Conservation (phyloP, 78 protist species). For the Emiliania huxleyi region DNA sequence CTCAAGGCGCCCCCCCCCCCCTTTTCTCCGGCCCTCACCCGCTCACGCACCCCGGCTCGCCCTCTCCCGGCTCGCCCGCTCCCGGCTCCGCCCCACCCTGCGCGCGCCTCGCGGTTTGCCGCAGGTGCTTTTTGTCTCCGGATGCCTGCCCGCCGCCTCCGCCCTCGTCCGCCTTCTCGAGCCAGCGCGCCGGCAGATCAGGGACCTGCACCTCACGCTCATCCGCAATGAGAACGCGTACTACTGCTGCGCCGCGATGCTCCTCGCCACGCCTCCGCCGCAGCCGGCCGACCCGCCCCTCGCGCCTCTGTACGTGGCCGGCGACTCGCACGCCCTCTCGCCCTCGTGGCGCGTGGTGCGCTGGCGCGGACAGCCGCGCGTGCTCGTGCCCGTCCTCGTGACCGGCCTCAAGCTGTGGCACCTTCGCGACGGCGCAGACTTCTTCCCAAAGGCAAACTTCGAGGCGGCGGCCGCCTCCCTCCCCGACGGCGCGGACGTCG, state of each 20-base stretch:
- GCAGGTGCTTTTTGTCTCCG: conserved; percentile 61
- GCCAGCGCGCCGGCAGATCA: background rate
- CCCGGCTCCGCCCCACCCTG: too few relatives aligned
- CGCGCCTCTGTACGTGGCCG: conserved; percentile 65
- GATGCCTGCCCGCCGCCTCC: conserved; percentile 66
- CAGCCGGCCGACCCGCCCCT: background rate
- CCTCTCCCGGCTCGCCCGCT: too few relatives aligned
- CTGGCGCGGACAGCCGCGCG: conserved; percentile 30
- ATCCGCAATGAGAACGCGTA: conserved; percentile 88
- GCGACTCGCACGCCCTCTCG: conserved; percentile 83
- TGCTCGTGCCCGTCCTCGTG: conserved; percentile 70
- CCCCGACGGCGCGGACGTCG: conserved; percentile 49
- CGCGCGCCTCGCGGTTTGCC: too few relatives aligned
- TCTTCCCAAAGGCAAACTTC: conserved; percentile 86
- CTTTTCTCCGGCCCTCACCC: too few relatives aligned
- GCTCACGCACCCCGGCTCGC: too few relatives aligned
- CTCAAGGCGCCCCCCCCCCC: too few relatives aligned
- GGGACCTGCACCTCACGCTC: conserved; percentile 71
- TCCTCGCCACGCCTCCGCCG: conserved; percentile 34
- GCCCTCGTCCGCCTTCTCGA: conserved; percentile 46
- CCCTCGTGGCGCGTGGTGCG: conserved; percentile 67
- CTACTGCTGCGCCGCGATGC: conserved; percentile 60
- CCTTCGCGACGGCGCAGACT: conserved; percentile 39
- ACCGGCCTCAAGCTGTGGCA: conserved; percentile 87
- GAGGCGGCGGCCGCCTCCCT: background rate